Base-by-base conservation (phyloP, 139 green algal species). In the Gonium pectorale region DNA sequence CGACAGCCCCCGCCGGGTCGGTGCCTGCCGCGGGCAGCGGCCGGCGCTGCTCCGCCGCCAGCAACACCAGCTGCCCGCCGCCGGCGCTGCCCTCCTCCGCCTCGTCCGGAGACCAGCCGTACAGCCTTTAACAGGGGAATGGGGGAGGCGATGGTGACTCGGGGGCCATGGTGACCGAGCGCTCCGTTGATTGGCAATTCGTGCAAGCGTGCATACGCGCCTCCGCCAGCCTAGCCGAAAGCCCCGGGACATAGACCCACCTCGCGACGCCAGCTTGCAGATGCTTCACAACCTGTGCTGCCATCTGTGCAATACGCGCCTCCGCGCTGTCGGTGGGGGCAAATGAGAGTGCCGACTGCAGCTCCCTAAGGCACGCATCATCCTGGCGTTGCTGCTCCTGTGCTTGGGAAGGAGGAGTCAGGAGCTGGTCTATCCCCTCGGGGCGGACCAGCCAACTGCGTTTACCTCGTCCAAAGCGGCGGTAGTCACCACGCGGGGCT, bases 21-120 rank as follows among this genome's bases (percentile, higher is more conserved):
- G 56, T 31, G 56, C 33, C 40, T 29, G 41, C 3, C 11, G 38
- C 46, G 11, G 11, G 46, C 46, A 54, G 13, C 11, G 46, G 46
- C 11, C 46, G 46, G 70, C 70, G 46, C 70, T 81, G 19, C 74
- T 81, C 74, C 56, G 44, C 40, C 40, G 74, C 56, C 41, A 81
- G 56, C 6, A 81, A 38, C 19, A 81, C 74, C 38, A 81, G 40
- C 38, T 70, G 24, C 4, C 74, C 74, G 0, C 27, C 38, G 13
- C 15, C 74, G 0, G 38, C 38, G 13, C 15, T 31, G 38, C 56
- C 56, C 27, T 56, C 74, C 40, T 69, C 74, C 27, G 5, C 7
- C 5, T 81, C 74, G 19, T 81, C 74, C 3, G 74, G 15, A 8
- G 74, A 29, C 74, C 74, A 81, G 38, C 74, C 74, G 29, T 81